Base-by-base conservation (phyloP, 805 yeast genomes). In the Ogataea dorogensis region DNA sequence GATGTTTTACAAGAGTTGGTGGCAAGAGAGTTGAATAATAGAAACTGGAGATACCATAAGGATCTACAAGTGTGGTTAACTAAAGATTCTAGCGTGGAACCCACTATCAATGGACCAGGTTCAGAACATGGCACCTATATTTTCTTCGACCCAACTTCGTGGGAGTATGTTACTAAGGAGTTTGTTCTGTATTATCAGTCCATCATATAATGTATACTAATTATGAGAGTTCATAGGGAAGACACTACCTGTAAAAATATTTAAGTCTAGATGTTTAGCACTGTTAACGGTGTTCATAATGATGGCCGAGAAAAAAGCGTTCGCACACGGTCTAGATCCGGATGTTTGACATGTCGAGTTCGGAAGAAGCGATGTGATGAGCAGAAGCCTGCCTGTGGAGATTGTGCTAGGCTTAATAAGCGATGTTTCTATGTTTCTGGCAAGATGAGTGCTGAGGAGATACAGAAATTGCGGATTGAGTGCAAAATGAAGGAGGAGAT, bases 41-140 rank as follows among this genome's bases (percentile, higher is more conserved):
- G 98, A 51, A 93, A 91, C 63, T 93, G 99, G 99, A 75, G 98
- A 49, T 93, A 86, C 56, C 98, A 93, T 64, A 91, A 88, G 64
- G 95, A 87, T 43, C 73, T 93, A 38, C 94, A 89, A 65, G 88
- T 93, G 33, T 93, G 98, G 98, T 67, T 93, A 41, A 93, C 98
- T 9, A 93, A 93, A 61, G 96, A 88, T 53, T 85, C 95, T 18
- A 77, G 78, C 51, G 79, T 80, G 43, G 98, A 91, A 59, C 96
- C 97, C 1, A 75, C 86, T 11, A 86, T 87, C 41, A 76, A 83
- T 21, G 82, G 81, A 23, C 91, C 85, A 39, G 73, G 68, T 22
- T 86, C 89, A 37, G 98, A 93, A 63, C 75, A 91, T 43, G 98
- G 98, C 1, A 79, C 88, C 7, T 93, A 93, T 58, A 81, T 89